These are phyloP conservation scores for Arachnopeziza araneosa DNA, from an alignment of 2,329 filamentous ascomycete genomes.

Conservation along the genomic window DNA sequence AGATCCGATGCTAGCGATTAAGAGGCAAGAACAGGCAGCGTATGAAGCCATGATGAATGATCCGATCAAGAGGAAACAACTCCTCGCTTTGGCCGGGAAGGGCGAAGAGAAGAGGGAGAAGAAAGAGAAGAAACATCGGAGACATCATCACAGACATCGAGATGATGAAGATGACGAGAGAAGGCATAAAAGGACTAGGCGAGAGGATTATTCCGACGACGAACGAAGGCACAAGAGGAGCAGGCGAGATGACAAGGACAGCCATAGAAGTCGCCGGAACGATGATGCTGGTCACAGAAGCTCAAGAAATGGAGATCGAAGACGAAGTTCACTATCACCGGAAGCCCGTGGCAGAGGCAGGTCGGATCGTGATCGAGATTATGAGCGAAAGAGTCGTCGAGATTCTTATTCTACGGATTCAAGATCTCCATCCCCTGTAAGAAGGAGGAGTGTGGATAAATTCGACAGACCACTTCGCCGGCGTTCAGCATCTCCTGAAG, in stretches of 20 bases:
- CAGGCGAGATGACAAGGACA: conserved; percentile 36
- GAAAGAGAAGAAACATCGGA: conserved; percentile 41
- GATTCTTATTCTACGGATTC: conserved; percentile 26
- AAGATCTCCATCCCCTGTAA: conserved; percentile 33
- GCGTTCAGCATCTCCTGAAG: conserved; percentile 29
- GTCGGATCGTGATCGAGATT: conserved; percentile 15
- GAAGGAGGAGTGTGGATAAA: conserved; percentile 16
- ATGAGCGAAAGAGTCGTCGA: conserved; percentile 11
- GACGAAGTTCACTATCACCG: conserved; percentile 36
- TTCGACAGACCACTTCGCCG: conserved; percentile 16
- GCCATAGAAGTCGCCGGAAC: conserved; percentile 33
- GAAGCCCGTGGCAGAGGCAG: conserved; percentile 17
- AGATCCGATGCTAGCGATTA: conserved; percentile 89
- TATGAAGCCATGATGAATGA: conserved; percentile 78
- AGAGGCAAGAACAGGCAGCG: conserved; percentile 80
- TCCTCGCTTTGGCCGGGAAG: conserved; percentile 60
- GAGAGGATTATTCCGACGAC: background rate
- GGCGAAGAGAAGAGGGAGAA: conserved; percentile 41
- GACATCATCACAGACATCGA: conserved; percentile 36
- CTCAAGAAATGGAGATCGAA: conserved; percentile 32
- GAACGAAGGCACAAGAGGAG: conserved; percentile 40
- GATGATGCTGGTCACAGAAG: conserved; percentile 35
- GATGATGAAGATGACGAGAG: conserved; percentile 33
- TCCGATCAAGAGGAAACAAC: conserved; percentile 58
- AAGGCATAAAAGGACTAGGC: conserved; percentile 38